Evolutionary conservation across 2,329 filamentous ascomycete species (phyloP), one percentile per base, ranked within the genome.

Genomic region (Trematosphaeria pertusa): DNA sequence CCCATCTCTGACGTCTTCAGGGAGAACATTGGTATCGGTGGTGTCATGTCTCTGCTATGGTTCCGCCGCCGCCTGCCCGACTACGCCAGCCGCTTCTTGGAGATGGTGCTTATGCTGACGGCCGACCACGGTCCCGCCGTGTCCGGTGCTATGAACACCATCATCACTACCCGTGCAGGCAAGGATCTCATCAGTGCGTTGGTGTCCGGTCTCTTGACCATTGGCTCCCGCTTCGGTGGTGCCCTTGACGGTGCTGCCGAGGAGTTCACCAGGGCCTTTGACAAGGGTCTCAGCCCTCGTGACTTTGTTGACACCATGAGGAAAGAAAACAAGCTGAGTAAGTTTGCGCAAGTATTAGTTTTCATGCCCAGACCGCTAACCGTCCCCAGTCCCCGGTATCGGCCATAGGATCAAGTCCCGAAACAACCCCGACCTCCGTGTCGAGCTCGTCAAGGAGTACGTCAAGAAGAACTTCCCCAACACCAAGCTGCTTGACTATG

Each of bases 91-190:
- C 96, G 96, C 81, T 99, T 99, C 84, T 81, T 99, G 64, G 94
- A 99, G 84, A 99, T 99, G 94, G 94, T 99, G 61, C 93, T 99
- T 75, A 99, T 99, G 94, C 86, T 99, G 72, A 99, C 94, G 72
- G 94, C 94, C 67, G 94, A 99, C 73, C 94, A 99, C 86, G 94
- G 94, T 78, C 94, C 94, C 43, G 94, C 94, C 66, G 94, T 99
- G 65, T 99, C 94, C 65, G 94, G 94, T 84, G 94, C 94, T 76
- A 99, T 99, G 94, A 99, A 99, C 87, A 99, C 94, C 74, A 99
- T 99, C 75, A 97, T 99, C 75, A 99, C 94, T 56, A 99, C 94
- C 50, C 90, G 94, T 89, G 94, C 94, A 56, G 94, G 94, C 75
- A 99, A 99, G 84, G 94, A 99, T 74, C 81, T 99, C 63, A 97